Percentiles rank a stretch among this genome's conserved stretches.
Conservation (phyloP, 306 rosid genomes). For the Prosopis cineraria region DNA sequence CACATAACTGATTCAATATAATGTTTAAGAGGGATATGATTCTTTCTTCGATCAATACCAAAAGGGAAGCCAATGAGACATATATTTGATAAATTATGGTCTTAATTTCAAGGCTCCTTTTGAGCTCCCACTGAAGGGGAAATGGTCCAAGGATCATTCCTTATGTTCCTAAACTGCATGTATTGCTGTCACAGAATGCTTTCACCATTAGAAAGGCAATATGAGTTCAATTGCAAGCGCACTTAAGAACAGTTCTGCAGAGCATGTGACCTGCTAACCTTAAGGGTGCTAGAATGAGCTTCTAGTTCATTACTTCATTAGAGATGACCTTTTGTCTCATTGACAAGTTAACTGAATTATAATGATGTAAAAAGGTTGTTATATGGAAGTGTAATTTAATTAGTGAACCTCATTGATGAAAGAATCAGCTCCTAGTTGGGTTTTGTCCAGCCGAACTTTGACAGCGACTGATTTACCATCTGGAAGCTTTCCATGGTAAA, state of each 20-base stretch:
- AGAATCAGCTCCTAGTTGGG: conserved; percentile 86
- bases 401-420: conserved; percentile 84
- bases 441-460: conserved; percentile 88
- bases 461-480: conserved; percentile 79
- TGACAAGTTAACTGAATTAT: conserved; percentile 16
- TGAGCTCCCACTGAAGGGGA: not conserved
- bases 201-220: not conserved
- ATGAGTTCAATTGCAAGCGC: not conserved
- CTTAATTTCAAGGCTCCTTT: too few species aligned
- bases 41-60: not conserved
- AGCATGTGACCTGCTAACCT: not conserved
- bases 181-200: not conserved
- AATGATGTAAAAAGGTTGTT: not conserved
- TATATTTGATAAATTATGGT: too few species aligned
- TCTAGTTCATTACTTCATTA: not conserved
- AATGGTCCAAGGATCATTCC: not conserved
- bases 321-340: not conserved
- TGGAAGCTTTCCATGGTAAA: conserved; percentile 81
- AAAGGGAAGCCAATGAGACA: not conserved
- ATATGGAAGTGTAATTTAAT: conserved; percentile 20
- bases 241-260: not conserved
- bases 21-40: not conserved
- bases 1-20: not conserved
- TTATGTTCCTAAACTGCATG: not conserved
- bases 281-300: not conserved